These are phyloP conservation scores for Adansonia grandidieri DNA, from an alignment of 441 rosid genomes.

Conservation along the genomic window DNA sequence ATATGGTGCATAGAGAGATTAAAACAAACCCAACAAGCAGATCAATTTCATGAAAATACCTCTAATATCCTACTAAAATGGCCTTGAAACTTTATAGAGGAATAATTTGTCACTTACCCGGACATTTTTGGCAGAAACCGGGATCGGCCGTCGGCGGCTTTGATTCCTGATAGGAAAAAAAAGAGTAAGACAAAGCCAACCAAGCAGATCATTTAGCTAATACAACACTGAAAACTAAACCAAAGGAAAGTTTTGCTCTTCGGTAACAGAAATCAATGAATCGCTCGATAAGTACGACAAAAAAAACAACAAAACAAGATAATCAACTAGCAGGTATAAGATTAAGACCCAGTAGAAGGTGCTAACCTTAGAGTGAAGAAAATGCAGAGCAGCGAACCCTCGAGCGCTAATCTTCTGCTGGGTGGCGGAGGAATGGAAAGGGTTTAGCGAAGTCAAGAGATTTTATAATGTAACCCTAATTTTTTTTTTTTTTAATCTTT, in stretches of 20 bases:
- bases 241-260: neutral
- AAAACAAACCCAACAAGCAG: neutral
- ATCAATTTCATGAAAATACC: neutral
- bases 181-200: neutral
- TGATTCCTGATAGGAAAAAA: neutral
- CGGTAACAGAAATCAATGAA: neutral
- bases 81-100: neutral
- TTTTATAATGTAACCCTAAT: neutral
- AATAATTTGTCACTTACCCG: neutral
- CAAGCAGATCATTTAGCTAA: neutral
- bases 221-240: neutral
- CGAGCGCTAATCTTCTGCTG: neutral
- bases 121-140: constrained; percentile 19
- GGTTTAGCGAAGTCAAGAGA: neutral
- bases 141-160: neutral
- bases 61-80: neutral
- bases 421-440: neutral
- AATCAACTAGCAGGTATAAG: neutral
- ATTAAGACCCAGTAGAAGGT: neutral
- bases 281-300: no score
- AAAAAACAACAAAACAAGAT: neutral
- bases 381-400: neutral
- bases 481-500: neutral
- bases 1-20: neutral
- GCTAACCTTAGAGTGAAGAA: neutral